Evolutionary conservation across 2,329 filamentous ascomycete species (phyloP).

Genomic region (Macroventuria anomochaeta): DNA sequence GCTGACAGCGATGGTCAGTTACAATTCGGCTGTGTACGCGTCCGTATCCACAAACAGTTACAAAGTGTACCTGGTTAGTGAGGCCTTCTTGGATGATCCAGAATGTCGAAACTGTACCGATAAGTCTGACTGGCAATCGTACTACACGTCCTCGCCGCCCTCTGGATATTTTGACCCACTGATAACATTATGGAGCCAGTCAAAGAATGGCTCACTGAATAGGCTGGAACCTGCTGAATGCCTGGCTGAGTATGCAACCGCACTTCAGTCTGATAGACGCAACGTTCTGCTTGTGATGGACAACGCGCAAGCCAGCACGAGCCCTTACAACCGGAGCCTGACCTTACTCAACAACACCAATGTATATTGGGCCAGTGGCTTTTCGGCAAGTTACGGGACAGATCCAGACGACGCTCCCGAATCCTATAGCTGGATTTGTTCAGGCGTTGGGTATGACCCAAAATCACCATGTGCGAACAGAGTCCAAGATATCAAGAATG

Average conservation of each 20-base stretch:
- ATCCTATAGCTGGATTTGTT: not conserved
- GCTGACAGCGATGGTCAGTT: slow-evolving; percentile 14
- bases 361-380: not conserved
- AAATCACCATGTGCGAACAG: not conserved
- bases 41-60: slow-evolving; percentile 17
- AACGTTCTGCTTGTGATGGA: slow-evolving; percentile 5
- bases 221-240: not conserved
- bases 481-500: not conserved
- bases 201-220: not conserved
- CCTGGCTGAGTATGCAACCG: not conserved
- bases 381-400: not conserved
- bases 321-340: too few species aligned
- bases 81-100: not conserved
- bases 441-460: not conserved
- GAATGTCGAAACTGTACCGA: not conserved
- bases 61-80: not conserved
- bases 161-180: too few species aligned
- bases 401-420: not conserved
- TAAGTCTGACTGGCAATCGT: too few species aligned
- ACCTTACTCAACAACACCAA: not conserved
- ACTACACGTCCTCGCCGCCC: too few species aligned
- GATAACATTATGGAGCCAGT: not conserved
- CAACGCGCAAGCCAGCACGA: not conserved
- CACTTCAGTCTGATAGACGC: not conserved
- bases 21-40: slow-evolving; percentile 32